Percentiles rank a stretch among this genome's conserved stretches.
Evolutionary conservation across 768 basidiomycete species (phyloP).

Genomic region (Termitomyces sp.): DNA sequence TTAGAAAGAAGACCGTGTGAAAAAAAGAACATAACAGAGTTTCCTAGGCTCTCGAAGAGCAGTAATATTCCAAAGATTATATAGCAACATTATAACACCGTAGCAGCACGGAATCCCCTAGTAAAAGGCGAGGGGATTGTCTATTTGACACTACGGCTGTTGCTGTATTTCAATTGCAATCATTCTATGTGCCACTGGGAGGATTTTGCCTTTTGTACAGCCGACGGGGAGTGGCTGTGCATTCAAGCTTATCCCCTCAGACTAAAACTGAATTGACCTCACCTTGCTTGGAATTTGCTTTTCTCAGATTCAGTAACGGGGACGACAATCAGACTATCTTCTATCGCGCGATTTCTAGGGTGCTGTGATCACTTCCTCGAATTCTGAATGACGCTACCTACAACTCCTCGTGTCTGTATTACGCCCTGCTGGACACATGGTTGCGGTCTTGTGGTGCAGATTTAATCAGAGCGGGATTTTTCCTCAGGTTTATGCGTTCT

Average conservation of each 20-base stretch:
- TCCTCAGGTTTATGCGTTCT: not conserved
- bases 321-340: too few relatives aligned
- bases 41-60: conserved; percentile 9
- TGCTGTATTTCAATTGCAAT: not conserved
- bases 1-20: not conserved
- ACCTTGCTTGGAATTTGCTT: too few relatives aligned
- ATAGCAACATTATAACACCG: conserved; percentile 18
- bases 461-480: not conserved
- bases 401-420: too few relatives aligned
- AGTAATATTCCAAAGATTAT: conserved; percentile 17
- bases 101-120: conserved; percentile 28
- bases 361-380: too few relatives aligned
- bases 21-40: not conserved
- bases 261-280: too few relatives aligned
- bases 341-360: too few relatives aligned
- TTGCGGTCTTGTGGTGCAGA: not conserved
- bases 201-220: conserved; percentile 15
- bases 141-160: conserved; percentile 22
- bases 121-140: conserved; percentile 31
- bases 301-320: too few relatives aligned
- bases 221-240: conserved; percentile 16
- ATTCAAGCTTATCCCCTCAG: conserved; percentile 12
- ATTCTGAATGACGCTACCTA: too few relatives aligned
- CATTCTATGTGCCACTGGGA: not conserved
- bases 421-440: too few relatives aligned